Evolutionary conservation across 1,284 basidiomycete species (phyloP), one percentile per base, ranked within the genome.

Genomic region (Irpex sp.): DNA sequence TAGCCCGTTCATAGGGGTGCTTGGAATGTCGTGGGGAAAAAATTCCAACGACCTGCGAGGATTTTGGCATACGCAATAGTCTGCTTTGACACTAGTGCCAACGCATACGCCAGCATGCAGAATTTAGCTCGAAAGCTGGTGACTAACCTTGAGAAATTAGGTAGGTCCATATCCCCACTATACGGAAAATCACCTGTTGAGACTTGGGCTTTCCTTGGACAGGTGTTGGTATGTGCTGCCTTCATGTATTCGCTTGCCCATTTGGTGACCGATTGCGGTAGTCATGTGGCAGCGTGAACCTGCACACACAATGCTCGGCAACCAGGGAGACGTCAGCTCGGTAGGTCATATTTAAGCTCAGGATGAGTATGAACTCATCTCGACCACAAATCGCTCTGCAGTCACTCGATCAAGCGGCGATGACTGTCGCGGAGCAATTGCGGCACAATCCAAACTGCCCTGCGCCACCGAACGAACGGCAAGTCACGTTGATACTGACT

Each of bases 21-120:
- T 0, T 80, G 78, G 78, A 74, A 78, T 58, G 71, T 80, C 60
- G 66, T 74, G 5, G 65, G 67, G 4, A 67, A 73, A 61, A 72
- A 51, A 26, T 68, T 72, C 57, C 11, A 60, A 2, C 49, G 56
- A 8, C 68, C 71, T 0, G 63, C 48, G 1, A 44, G 3, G 3
- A 66, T 73, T n/a, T 48, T 37, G 9, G 58, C 62, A 26, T 65
- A 68, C 78, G 75, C 69, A 1, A 68, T 76, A 0, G 67, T 77
- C 6, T 69, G 70, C 51, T 77, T 77, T 62, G 69, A 69, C 17
- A 26, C 58, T 6, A 19, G 67, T 8, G 61, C 52, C 6, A 11
- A 17, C 5, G 15, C 13, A 0, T n/a, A 57, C 1, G 3, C 60
- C 0, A 56, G 52, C 3, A 60, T 70, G 1, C n/a, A 69, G 1